These are phyloP conservation scores for Ustilago loliicola DNA, from an alignment of 1,284 basidiomycete genomes.

Conservation along the genomic window DNA sequence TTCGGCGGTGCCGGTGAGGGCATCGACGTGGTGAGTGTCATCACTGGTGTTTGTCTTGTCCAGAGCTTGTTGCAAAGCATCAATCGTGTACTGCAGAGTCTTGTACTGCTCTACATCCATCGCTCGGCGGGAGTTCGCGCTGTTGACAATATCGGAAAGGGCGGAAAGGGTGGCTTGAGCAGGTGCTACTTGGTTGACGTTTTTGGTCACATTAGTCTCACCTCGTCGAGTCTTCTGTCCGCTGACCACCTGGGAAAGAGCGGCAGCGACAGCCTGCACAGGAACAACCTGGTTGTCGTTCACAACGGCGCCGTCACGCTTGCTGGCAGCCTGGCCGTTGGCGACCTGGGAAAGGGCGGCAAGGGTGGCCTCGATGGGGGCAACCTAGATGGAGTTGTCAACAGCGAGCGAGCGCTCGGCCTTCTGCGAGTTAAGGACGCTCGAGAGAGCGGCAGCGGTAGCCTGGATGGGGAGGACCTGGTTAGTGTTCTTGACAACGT, in stretches of 20 bases:
- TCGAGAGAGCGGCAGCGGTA: conserved; percentile 40
- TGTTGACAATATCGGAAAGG: conserved; percentile 54
- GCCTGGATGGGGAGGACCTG: conserved; percentile 44
- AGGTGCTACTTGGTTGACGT: conserved; percentile 51
- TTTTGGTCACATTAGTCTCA: conserved; percentile 39
- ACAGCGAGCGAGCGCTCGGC: conserved; percentile 19
- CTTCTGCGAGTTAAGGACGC: conserved; percentile 40
- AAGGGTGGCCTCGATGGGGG: conserved; percentile 47
- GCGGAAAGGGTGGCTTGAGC: conserved; percentile 55
- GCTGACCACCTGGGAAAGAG: conserved; percentile 42
- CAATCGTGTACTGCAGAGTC: conserved; percentile 35
- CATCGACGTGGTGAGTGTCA: conserved; percentile 46
- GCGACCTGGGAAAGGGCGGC: conserved; percentile 43
- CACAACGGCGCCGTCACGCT: conserved; percentile 22
- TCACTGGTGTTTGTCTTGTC: conserved; percentile 50
- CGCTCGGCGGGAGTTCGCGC: conserved; percentile 57
- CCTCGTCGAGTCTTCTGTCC: conserved; percentile 49
- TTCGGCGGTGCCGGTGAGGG: conserved; percentile 40
- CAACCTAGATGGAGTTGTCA: conserved; percentile 40
- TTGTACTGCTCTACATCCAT: conserved; percentile 54
- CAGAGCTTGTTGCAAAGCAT: conserved; percentile 36
- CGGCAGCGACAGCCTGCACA: conserved; percentile 37
- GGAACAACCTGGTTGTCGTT: conserved; percentile 49
- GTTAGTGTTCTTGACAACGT: conserved; percentile 22
- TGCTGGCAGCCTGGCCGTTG: conserved; percentile 28